phyloP scores from a whole-genome alignment of 495 filamentous ascomycete species.

The Penicillium bialowiezense region DNA sequence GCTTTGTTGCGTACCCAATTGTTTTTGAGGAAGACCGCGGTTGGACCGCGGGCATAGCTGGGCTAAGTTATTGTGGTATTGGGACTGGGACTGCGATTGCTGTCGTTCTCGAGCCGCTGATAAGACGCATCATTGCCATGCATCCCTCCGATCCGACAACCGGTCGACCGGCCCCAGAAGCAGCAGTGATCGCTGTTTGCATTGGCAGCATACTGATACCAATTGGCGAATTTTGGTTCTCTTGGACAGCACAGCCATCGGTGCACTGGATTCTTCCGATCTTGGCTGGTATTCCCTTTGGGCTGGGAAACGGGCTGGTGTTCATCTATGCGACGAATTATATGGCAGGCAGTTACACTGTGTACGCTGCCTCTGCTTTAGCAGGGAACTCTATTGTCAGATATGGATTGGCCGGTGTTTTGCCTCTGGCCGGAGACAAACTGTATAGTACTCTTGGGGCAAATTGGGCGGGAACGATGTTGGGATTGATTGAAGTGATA shows the following conservation, averaged over 20 bases:
- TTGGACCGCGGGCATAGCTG: conserved; percentile 62
- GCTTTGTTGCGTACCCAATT: conserved; percentile 72
- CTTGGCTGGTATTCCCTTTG: conserved; percentile 69
- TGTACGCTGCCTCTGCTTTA: conserved; percentile 68
- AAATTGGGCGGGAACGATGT: conserved; percentile 70
- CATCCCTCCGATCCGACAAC: conserved; percentile 70
- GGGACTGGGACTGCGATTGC: conserved; percentile 66
- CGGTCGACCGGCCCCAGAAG: conserved; percentile 59
- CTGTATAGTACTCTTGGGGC: conserved; percentile 66
- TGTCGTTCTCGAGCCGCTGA: conserved; percentile 58
- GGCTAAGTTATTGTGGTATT: conserved; percentile 70
- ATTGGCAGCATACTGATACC: conserved; percentile 63
- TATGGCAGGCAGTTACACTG: conserved; percentile 65
- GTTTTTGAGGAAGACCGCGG: conserved; percentile 67
- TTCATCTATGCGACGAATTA: conserved; percentile 76
- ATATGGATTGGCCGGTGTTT: conserved; percentile 55
- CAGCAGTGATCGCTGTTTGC: conserved; percentile 63
- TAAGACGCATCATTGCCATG: conserved; percentile 55
- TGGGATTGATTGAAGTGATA: conserved; percentile 61
- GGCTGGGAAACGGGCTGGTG: conserved; percentile 62
- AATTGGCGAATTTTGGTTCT: conserved; percentile 66
- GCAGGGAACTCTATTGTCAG: conserved; percentile 67
- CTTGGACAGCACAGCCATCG: conserved; percentile 67
- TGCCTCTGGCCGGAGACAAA: conserved; percentile 65
- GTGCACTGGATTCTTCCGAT: conserved; percentile 72